Percentiles rank a stretch among this genome's conserved stretches.
Conservation (phyloP, 2,329 filamentous ascomycete species). For the Cytospora schulzeri region DNA sequence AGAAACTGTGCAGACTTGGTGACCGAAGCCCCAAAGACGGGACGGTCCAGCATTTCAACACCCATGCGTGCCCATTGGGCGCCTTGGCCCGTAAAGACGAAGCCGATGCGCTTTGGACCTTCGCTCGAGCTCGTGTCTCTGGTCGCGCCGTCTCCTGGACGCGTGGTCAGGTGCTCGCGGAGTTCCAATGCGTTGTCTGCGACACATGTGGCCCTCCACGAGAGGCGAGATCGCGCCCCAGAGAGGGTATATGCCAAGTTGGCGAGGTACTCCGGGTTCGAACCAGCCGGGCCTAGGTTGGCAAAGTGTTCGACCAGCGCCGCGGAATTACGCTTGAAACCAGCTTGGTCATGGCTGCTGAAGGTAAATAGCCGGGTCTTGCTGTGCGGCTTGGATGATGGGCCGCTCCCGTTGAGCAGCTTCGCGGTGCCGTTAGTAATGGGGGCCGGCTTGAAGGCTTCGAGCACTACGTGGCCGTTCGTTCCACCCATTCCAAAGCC, state of each 20-base stretch:
- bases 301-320: conserved; percentile 42
- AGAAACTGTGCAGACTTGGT: conserved; percentile 17
- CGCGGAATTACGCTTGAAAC: conserved; percentile 38
- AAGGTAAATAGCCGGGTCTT: conserved; percentile 46
- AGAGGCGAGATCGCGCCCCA: conserved; percentile 20
- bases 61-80: conserved; percentile 28
- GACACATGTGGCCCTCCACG: conserved; percentile 43
- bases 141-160: conserved; percentile 19
- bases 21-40: conserved; percentile 22
- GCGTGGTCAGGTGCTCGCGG: conserved; percentile 40
- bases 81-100: conserved; percentile 27
- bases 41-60: conserved; percentile 31
- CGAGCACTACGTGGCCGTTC: conserved; percentile 42
- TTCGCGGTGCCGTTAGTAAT: not conserved
- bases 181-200: conserved; percentile 49
- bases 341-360: conserved; percentile 41
- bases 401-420: not conserved
- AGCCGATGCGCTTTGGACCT: conserved; percentile 23
- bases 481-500: conserved; percentile 51
- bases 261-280: conserved; percentile 35
- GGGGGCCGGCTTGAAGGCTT: conserved; percentile 4
- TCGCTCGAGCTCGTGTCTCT: conserved; percentile 8
- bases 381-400: conserved; percentile 23
- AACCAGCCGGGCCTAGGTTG: conserved; percentile 35
- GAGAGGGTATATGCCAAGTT: conserved; percentile 53